phyloP scores from a whole-genome alignment of 345 rosid species.

The Alliaria petiolata region DNA sequence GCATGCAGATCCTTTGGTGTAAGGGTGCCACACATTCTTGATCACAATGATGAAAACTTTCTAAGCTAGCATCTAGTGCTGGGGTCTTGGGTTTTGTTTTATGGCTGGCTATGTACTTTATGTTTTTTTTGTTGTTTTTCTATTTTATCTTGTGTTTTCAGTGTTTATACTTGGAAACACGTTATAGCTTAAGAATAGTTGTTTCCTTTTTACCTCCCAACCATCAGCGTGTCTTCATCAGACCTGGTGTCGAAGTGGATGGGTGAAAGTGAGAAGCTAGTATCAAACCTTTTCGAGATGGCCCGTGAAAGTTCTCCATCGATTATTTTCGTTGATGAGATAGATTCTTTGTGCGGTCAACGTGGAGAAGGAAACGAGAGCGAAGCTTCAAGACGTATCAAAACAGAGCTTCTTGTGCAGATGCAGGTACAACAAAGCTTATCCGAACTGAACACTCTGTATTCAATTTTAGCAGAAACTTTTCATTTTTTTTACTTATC shows the following conservation, averaged over 20 bases:
- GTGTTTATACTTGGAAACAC: slow-evolving; percentile 21
- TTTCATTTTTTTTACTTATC: slow-evolving; percentile 11
- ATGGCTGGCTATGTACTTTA: background rate
- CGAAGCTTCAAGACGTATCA: slow-evolving; percentile 95
- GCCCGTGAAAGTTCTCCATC: slow-evolving; percentile 97
- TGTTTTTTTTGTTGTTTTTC: background rate
- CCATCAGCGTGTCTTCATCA: slow-evolving; percentile 77
- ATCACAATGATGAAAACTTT: background rate
- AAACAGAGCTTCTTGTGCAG: slow-evolving; percentile 97
- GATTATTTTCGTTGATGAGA: slow-evolving; percentile 88
- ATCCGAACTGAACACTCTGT: background rate
- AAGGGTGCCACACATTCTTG: background rate
- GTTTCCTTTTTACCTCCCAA: slow-evolving; percentile 20
- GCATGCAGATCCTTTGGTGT: background rate
- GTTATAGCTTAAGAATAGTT: slow-evolving; percentile 22
- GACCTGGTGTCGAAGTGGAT: slow-evolving; percentile 98
- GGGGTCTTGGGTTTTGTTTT: background rate
- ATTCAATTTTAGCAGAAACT: background rate
- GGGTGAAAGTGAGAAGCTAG: slow-evolving; percentile 98
- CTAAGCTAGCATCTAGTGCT: background rate
- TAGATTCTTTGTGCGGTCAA: slow-evolving; percentile 87
- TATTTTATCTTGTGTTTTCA: background rate
- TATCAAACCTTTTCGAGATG: slow-evolving; percentile 89
- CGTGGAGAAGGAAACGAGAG: slow-evolving; percentile 97
- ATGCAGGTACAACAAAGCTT: slow-evolving; percentile 69